phyloP scores from a whole-genome alignment of 2,329 filamentous ascomycete species.

The Aspergillus ochraceus region DNA sequence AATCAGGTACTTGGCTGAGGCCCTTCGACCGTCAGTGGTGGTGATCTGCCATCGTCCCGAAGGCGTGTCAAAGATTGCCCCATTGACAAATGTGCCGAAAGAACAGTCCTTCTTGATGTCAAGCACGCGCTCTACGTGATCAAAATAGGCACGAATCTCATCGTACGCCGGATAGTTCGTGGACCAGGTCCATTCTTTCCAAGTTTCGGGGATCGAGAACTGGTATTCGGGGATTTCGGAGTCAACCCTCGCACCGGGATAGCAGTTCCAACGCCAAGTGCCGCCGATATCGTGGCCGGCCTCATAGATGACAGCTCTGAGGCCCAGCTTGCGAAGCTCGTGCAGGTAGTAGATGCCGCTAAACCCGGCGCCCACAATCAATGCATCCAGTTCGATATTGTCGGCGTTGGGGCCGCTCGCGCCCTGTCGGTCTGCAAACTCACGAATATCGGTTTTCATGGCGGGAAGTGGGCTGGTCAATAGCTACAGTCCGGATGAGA shows the following conservation, averaged over 20 bases:
- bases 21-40: conserved; percentile 42
- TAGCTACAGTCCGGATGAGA: not conserved
- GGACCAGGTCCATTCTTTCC: conserved; percentile 48
- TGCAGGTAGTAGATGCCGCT: conserved; percentile 53
- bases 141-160: conserved; percentile 50
- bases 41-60: conserved; percentile 46
- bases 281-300: conserved; percentile 54
- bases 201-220: conserved; percentile 52
- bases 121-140: conserved; percentile 47
- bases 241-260: conserved; percentile 57
- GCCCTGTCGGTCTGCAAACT: conserved; percentile 20
- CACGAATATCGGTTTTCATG: conserved; percentile 2
- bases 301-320: conserved; percentile 53
- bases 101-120: conserved; percentile 46
- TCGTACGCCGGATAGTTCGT: conserved; percentile 28
- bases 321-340: conserved; percentile 51
- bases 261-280: conserved; percentile 59
- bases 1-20: conserved; percentile 48
- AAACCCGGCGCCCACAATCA: conserved; percentile 25
- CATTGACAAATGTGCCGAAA: conserved; percentile 47
- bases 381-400: conserved; percentile 23
- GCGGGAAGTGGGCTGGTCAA: not conserved
- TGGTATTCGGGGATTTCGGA: conserved; percentile 56
- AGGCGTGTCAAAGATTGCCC: conserved; percentile 41
- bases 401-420: conserved; percentile 29